Conservation (phyloP, 2,329 filamentous ascomycete species). For the Aaosphaeria arxii region DNA sequence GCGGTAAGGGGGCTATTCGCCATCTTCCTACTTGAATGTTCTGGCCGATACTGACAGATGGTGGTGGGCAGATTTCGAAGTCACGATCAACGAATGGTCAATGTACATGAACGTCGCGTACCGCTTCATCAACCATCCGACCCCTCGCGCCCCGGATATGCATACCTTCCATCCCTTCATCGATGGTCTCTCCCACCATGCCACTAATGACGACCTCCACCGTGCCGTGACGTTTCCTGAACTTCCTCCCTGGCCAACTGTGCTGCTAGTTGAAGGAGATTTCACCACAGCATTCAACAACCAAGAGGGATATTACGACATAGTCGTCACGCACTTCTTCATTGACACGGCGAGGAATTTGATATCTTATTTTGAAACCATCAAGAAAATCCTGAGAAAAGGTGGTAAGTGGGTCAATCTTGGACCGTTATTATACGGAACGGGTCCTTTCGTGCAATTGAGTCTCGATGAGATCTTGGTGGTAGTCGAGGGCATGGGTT, state of each 20-base stretch:
- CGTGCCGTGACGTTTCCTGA: slow-evolving; percentile 49
- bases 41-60: too few species aligned
- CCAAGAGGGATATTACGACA: slow-evolving; percentile 41
- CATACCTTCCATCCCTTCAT: slow-evolving; percentile 51
- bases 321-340: slow-evolving; percentile 57
- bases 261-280: slow-evolving; percentile 55
- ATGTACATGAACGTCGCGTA: slow-evolving; percentile 57
- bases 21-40: too few species aligned
- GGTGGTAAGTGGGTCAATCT: slow-evolving; percentile 58
- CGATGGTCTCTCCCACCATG: slow-evolving; percentile 53
- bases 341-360: slow-evolving; percentile 60
- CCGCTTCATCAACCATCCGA: slow-evolving; percentile 41
- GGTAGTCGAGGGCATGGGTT: slow-evolving; percentile 51
- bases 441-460: slow-evolving; percentile 54
- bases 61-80: slow-evolving; percentile 45
- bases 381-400: slow-evolving; percentile 44
- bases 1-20: background rate
- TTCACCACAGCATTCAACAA: slow-evolving; percentile 46
- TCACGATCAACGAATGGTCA: slow-evolving; percentile 58
- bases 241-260: slow-evolving; percentile 28
- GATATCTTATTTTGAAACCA: slow-evolving; percentile 54
- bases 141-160: background rate
- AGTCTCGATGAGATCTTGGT: slow-evolving; percentile 53
- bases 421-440: slow-evolving; percentile 56
- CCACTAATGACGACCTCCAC: slow-evolving; percentile 39